Conservation (phyloP, 2,329 filamentous ascomycete genomes). For the Colletotrichum lentis region DNA sequence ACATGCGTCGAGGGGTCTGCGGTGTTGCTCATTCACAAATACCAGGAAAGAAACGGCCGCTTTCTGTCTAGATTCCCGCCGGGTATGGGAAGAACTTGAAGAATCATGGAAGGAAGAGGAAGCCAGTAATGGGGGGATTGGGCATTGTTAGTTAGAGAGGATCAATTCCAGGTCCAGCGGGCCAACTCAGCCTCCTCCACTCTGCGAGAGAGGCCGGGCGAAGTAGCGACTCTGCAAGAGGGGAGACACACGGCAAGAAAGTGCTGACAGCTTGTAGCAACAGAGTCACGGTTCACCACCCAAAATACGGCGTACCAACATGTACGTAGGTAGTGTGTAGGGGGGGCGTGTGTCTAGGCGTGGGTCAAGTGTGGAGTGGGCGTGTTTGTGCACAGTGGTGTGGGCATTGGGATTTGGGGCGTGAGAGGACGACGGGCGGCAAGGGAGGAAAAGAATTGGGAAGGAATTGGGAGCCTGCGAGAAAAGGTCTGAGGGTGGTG, state of each 20-base stretch:
- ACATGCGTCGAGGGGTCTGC: conserved; percentile 30
- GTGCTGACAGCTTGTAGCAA: conserved; percentile 12
- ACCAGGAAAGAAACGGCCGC: conserved; percentile 8
- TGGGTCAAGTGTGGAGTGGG: conserved; percentile 18
- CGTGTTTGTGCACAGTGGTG: background rate
- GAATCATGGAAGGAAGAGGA: conserved; percentile 11
- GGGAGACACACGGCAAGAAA: background rate
- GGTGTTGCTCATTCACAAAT: conserved; percentile 31
- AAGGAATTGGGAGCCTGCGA: conserved; percentile 4
- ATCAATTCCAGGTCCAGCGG: conserved; percentile 33
- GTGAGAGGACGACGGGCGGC: conserved; percentile 18
- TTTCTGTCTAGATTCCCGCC: conserved; percentile 25
- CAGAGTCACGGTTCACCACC: conserved; percentile 34
- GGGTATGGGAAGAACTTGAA: conserved; percentile 19
- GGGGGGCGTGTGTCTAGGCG: conserved; percentile 2
- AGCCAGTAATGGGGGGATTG: conserved; percentile 30
- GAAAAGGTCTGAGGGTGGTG: conserved; percentile 26
- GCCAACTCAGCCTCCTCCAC: conserved; percentile 38
- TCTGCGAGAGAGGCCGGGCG: conserved; percentile 20
- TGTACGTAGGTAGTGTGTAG: conserved; percentile 14
- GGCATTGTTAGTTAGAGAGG: conserved; percentile 37
- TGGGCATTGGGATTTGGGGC: conserved; percentile 2
- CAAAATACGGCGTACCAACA: conserved; percentile 18
- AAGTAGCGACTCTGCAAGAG: conserved; percentile 12
- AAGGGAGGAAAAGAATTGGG: conserved; percentile 18